Conservation (phyloP, 78 protist species). For the Monosiga brevicollis region DNA sequence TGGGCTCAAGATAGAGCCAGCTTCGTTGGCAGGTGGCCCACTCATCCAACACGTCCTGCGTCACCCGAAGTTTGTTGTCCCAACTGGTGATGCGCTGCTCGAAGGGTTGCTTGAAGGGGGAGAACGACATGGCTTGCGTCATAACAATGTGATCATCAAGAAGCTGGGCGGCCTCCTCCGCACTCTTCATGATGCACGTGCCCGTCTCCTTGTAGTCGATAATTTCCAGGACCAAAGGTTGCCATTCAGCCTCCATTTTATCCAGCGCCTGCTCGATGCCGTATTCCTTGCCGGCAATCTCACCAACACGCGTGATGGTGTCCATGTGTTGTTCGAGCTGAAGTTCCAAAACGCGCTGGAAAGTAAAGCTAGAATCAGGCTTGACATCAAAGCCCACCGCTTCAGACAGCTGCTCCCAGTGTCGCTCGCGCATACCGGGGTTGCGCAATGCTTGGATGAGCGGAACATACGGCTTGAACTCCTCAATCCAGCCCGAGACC, state of each 20-base stretch:
- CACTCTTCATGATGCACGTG: slow-evolving; percentile 43
- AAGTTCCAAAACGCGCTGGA: slow-evolving; percentile 17
- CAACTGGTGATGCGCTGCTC: slow-evolving; percentile 15
- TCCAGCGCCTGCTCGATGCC: slow-evolving; percentile 55
- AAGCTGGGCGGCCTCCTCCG: slow-evolving; percentile 49
- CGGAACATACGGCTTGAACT: slow-evolving; percentile 43
- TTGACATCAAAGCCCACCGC: slow-evolving; percentile 21
- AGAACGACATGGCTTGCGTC: slow-evolving; percentile 39
- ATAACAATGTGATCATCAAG: slow-evolving; percentile 28
- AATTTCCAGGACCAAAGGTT: slow-evolving; percentile 15
- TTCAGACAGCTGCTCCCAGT: slow-evolving; percentile 52
- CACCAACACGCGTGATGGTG: slow-evolving; percentile 28
- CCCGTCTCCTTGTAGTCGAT: slow-evolving; percentile 36
- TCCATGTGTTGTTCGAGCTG: slow-evolving; percentile 28
- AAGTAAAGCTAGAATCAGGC: slow-evolving; percentile 8
- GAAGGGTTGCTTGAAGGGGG: slow-evolving; percentile 46
- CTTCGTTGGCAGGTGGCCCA: slow-evolving; percentile 47
- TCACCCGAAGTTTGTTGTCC: slow-evolving; percentile 23
- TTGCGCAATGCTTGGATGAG: slow-evolving; percentile 50
- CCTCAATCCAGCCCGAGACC: slow-evolving; percentile 25
- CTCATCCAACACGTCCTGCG: slow-evolving; percentile 52
- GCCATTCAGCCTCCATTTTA: slow-evolving; percentile 56
- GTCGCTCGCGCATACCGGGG: slow-evolving; percentile 70
- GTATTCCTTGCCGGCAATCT: slow-evolving; percentile 56
- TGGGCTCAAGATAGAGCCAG: slow-evolving; percentile 74